Evolutionary conservation across 2,329 filamentous ascomycete genomes (phyloP).

Genomic region (Fusarium sp.): DNA sequence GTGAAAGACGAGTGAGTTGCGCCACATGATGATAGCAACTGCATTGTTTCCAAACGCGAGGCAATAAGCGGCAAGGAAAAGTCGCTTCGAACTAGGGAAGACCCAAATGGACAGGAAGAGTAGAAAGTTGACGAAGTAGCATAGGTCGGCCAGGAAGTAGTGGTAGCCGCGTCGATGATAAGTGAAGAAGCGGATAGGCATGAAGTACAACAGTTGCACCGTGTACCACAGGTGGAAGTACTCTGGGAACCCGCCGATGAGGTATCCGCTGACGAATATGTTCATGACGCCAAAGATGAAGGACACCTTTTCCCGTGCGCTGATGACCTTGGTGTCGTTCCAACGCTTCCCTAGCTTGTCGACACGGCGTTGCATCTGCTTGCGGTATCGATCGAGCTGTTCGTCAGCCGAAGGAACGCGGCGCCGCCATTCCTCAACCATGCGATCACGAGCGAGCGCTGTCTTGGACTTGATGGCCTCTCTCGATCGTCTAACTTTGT

Average conservation of each 20-base stretch:
- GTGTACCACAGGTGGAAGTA: constrained; percentile 96
- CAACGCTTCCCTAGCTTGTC: constrained; percentile 86
- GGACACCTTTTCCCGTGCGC: constrained; percentile 89
- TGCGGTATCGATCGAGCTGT: constrained; percentile 90
- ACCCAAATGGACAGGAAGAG: constrained; percentile 86
- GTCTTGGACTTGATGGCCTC: constrained; percentile 83
- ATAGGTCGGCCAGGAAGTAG: constrained; percentile 96
- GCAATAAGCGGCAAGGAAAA: constrained; percentile 93
- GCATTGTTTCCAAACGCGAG: constrained; percentile 97
- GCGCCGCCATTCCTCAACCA: constrained; percentile 93
- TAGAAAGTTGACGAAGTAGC: constrained; percentile 97
- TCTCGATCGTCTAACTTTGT: constrained; percentile 85
- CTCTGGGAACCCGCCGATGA: constrained; percentile 87
- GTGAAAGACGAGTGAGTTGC: constrained; percentile 98
- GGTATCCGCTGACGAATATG: constrained; percentile 95
- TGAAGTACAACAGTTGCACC: constrained; percentile 88
- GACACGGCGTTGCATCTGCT: constrained; percentile 88
- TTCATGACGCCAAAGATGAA: constrained; percentile 98
- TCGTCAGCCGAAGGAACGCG: constrained; percentile 89
- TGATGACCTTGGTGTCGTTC: constrained; percentile 91
- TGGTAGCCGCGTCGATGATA: constrained; percentile 94
- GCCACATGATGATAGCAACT: constrained; percentile 98
- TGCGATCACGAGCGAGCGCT: constrained; percentile 83
- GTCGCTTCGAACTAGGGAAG: constrained; percentile 88
- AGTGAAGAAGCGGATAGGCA: constrained; percentile 93